A percentile compares a stretch with the other conserved stretches of the same genome.
Evolutionary conservation across 2,329 filamentous ascomycete species (phyloP).

Genomic region (Kalaharituber pfeilii): DNA sequence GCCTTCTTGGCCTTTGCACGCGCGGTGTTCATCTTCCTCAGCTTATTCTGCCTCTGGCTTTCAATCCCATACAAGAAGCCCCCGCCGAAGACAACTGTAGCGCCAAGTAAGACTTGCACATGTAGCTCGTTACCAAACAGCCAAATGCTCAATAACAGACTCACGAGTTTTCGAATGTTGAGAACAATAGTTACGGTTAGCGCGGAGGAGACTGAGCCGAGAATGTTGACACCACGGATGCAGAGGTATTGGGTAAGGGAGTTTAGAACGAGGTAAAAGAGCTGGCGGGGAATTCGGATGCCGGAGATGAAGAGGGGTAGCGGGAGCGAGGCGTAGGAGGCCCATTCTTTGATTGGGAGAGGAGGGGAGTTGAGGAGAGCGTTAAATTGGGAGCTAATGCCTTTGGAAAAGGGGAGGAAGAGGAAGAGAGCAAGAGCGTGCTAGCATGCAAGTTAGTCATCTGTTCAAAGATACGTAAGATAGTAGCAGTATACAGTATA

Average conservation of each 20-base stretch:
- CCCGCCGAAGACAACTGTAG: slow-evolving; percentile 70
- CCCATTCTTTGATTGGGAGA: slow-evolving; percentile 27
- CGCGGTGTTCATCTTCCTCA: slow-evolving; percentile 10
- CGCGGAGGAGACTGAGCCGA: slow-evolving; percentile 74
- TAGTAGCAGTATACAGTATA: slow-evolving; percentile 50
- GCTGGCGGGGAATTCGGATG: slow-evolving; percentile 45
- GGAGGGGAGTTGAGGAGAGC: slow-evolving; percentile 47
- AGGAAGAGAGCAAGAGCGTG: slow-evolving; percentile 58
- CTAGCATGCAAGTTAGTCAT: not conserved
- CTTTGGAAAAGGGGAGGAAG: slow-evolving; percentile 53
- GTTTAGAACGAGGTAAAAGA: slow-evolving; percentile 55
- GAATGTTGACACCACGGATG: slow-evolving; percentile 87
- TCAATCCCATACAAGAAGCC: slow-evolving; percentile 85
- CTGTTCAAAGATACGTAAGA: slow-evolving; percentile 28
- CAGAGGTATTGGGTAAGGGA: slow-evolving; percentile 86
- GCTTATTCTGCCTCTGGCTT: slow-evolving; percentile 17
- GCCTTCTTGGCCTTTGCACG: slow-evolving; percentile 5
- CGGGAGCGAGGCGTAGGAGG: slow-evolving; percentile 23
- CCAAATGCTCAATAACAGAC: slow-evolving; percentile 78
- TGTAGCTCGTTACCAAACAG: slow-evolving; percentile 77
- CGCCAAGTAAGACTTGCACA: slow-evolving; percentile 60
- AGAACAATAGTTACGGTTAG: slow-evolving; percentile 92
- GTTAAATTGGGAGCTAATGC: slow-evolving; percentile 45
- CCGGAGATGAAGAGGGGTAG: slow-evolving; percentile 26
- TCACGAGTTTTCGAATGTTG: slow-evolving; percentile 87